A percentile compares a stretch with the other conserved stretches of the same genome.
Evolutionary conservation across 73 alveolate species (phyloP).

Genomic region (Paramecium caudatum): DNA sequence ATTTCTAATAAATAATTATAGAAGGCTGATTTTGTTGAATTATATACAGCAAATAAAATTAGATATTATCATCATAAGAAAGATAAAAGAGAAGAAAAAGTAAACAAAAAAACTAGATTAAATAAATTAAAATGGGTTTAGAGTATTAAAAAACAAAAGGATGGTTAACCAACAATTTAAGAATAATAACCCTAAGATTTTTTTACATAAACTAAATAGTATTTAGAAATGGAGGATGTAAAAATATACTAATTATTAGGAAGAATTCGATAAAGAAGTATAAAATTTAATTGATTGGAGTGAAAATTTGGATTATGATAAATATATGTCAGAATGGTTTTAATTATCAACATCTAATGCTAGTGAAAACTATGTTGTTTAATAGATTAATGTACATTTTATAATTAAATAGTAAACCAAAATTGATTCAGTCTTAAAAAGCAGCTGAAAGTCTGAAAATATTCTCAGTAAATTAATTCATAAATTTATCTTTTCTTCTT

Average conservation of each 20-base stretch:
- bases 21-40: conserved; percentile 89
- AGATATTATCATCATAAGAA: conserved; percentile 86
- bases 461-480: conserved; percentile 19
- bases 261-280: conserved; percentile 72
- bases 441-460: conserved; percentile 2
- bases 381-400: conserved; percentile 7
- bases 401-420: conserved; percentile 3
- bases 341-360: conserved; percentile 89
- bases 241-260: neutral
- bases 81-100: conserved; percentile 84
- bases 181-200: neutral
- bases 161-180: conserved; percentile 53
- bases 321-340: conserved; percentile 89
- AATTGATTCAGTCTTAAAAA: conserved; percentile 51
- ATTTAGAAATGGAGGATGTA: conserved; percentile 74
- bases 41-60: conserved; percentile 84
- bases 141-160: conserved; percentile 86
- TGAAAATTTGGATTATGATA: conserved; percentile 92
- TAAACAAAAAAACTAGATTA: conserved; percentile 83
- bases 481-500: neutral
- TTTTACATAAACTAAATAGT: conserved; percentile 58
- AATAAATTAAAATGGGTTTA: conserved; percentile 89
- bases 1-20: conserved; percentile 85
- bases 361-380: conserved; percentile 70
- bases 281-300: conserved; percentile 90